Conservation (phyloP, 2,329 filamentous ascomycete genomes). For the Parafenestella ontariensis region DNA sequence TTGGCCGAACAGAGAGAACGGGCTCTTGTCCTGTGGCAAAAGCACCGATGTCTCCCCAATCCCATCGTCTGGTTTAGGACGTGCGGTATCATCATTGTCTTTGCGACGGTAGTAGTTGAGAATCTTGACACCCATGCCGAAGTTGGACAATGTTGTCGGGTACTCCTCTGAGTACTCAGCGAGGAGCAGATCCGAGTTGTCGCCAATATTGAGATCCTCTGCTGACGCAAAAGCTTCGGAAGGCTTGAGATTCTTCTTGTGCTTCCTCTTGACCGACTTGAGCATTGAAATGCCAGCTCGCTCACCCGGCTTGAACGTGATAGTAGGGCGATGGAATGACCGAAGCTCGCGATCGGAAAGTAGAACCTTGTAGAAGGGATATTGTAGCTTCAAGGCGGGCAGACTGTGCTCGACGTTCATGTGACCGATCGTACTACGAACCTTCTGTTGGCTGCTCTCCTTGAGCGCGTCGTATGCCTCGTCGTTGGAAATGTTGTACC, state of each 20-base stretch:
- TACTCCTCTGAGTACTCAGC: constrained; percentile 97
- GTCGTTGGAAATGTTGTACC: constrained; percentile 97
- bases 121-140: constrained; percentile 94
- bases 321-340: constrained; percentile 82
- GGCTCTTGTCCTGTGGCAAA: constrained; percentile 91
- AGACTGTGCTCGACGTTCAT: constrained; percentile 93
- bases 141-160: constrained; percentile 90
- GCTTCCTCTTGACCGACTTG: constrained; percentile 74
- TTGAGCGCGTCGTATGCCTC: constrained; percentile 95
- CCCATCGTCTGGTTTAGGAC: constrained; percentile 72
- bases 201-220: constrained; percentile 82
- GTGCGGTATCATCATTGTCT: constrained; percentile 74
- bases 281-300: constrained; percentile 76
- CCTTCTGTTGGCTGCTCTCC: constrained; percentile 95
- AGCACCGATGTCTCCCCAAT: constrained; percentile 89
- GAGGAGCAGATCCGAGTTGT: constrained; percentile 86
- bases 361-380: constrained; percentile 94
- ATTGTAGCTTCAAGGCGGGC: constrained; percentile 88
- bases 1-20: constrained; percentile 92
- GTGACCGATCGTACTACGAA: constrained; percentile 88
- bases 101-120: constrained; percentile 97
- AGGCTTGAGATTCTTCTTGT: constrained; percentile 78
- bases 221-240: constrained; percentile 81
- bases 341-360: constrained; percentile 74
- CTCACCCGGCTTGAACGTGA: constrained; percentile 74